Conservation (phyloP, 2,329 filamentous ascomycete genomes). For the Colletotrichum trifolii region DNA sequence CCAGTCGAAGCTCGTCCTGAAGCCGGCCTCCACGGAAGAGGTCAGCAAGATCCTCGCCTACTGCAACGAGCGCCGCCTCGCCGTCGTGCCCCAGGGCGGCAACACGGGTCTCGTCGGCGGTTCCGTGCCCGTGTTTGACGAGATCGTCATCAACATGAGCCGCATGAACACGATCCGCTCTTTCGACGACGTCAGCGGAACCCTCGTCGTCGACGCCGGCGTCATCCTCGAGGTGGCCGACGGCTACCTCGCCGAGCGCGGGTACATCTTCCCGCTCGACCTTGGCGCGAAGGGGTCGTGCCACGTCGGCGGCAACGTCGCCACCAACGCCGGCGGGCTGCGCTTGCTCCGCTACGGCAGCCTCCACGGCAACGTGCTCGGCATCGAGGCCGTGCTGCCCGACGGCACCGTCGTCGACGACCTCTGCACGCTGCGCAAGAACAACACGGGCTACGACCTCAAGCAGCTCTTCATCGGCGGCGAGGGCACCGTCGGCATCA, state of each 20-base stretch:
- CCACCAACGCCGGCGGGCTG: slow-evolving; percentile 94
- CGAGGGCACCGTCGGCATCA: slow-evolving; percentile 94
- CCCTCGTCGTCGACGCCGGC: slow-evolving; percentile 90
- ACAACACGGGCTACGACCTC: slow-evolving; percentile 98
- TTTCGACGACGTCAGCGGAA: slow-evolving; percentile 93
- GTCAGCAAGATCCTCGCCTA: slow-evolving; percentile 92
- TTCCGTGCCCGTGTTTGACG: slow-evolving; percentile 96
- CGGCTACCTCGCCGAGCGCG: slow-evolving; percentile 82
- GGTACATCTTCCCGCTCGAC: slow-evolving; percentile 94
- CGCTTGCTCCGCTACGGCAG: slow-evolving; percentile 92
- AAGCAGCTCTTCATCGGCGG: slow-evolving; percentile 97
- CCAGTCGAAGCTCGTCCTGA: slow-evolving; percentile 86
- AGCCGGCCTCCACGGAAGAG: slow-evolving; percentile 85
- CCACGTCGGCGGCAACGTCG: slow-evolving; percentile 94
- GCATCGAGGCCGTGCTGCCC: slow-evolving; percentile 91
- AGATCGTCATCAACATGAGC: slow-evolving; percentile 91
- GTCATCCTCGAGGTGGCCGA: slow-evolving; percentile 92
- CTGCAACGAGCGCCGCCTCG: slow-evolving; percentile 92
- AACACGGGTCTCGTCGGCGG: slow-evolving; percentile 97
- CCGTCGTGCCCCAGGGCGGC: slow-evolving; percentile 95
- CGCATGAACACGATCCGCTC: slow-evolving; percentile 92
- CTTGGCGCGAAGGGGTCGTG: slow-evolving; percentile 98
- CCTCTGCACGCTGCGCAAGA: slow-evolving; percentile 89
- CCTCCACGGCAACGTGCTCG: slow-evolving; percentile 91
- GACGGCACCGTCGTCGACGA: slow-evolving; percentile 94